Evolutionary conservation across 805 yeast genomes (phyloP).

Genomic region (Clavispora santaluciae): DNA sequence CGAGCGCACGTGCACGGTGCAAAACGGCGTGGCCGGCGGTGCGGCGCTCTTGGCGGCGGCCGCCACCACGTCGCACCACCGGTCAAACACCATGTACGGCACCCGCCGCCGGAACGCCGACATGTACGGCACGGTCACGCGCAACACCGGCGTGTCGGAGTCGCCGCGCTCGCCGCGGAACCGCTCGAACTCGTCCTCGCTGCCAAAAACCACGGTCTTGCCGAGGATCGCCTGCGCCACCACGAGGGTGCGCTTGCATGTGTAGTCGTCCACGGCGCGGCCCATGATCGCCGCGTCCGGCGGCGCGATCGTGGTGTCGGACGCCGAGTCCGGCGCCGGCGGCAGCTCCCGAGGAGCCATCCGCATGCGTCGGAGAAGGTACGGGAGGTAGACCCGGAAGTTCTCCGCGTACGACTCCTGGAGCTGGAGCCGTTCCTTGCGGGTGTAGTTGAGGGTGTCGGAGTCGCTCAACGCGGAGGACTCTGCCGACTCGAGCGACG

Average conservation of each 20-base stretch:
- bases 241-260: conserved; percentile 25
- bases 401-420: conserved; percentile 35
- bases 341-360: conserved; percentile 8
- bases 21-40: conserved; percentile 15
- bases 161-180: conserved; percentile 31
- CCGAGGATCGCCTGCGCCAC: conserved; percentile 31
- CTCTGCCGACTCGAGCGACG: too few species aligned
- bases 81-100: conserved; percentile 31
- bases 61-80: conserved; percentile 19
- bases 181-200: conserved; percentile 22
- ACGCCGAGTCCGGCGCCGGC: conserved; percentile 5
- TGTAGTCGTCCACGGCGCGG: conserved; percentile 17
- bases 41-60: conserved; percentile 1
- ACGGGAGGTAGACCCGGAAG: conserved; percentile 35
- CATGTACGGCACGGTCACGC: conserved; percentile 32
- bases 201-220: conserved; percentile 26
- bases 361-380: conserved; percentile 28
- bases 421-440: conserved; percentile 24
- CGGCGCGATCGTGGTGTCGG: conserved; percentile 10
- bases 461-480: conserved; percentile 31
- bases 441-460: conserved; percentile 27
- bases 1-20: conserved; percentile 28
- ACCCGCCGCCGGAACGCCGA: conserved; percentile 29
- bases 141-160: conserved; percentile 34
- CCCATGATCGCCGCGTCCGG: conserved; percentile 15